Percentiles rank a stretch among this genome's conserved stretches.
Conservation (phyloP, 345 rosid species). For the Corchorus capsularis region DNA sequence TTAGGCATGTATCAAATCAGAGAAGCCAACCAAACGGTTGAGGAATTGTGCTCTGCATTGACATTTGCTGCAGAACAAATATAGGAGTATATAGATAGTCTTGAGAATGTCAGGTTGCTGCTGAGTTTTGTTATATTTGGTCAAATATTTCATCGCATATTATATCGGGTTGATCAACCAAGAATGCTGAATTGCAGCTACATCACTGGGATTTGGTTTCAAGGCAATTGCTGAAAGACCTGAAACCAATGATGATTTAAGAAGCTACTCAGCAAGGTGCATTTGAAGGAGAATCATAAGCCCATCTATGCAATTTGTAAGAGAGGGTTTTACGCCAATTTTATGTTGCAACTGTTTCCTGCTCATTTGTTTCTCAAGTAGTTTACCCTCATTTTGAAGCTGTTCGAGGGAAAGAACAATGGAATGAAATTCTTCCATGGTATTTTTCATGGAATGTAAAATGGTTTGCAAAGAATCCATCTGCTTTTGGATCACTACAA, state of each 20-base stretch:
- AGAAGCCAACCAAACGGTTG: slow-evolving; percentile 99
- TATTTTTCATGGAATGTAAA: slow-evolving; percentile 58
- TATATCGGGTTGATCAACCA: slow-evolving; percentile 86
- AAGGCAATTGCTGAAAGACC: too few relatives aligned
- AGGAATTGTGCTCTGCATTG: slow-evolving; percentile 42
- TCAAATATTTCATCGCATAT: slow-evolving; percentile 68
- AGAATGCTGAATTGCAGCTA: slow-evolving; percentile 60
- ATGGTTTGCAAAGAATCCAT: slow-evolving; percentile 61
- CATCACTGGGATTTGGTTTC: slow-evolving; percentile 38
- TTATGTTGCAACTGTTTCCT: slow-evolving; percentile 51
- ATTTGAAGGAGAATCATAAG: slow-evolving; percentile 64
- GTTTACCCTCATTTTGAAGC: slow-evolving; percentile 27
- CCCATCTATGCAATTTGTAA: slow-evolving; percentile 73
- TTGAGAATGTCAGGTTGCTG: background rate
- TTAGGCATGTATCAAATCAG: slow-evolving; percentile 98
- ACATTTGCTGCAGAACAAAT: slow-evolving; percentile 15
- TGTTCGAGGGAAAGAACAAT: slow-evolving; percentile 7
- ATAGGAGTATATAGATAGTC: background rate
- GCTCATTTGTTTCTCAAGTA: slow-evolving; percentile 45
- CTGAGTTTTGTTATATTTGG: background rate
- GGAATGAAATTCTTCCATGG: slow-evolving; percentile 57
- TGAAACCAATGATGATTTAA: too few relatives aligned
- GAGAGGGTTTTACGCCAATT: slow-evolving; percentile 73
- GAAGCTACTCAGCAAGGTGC: slow-evolving; percentile 65
- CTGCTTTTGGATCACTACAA: slow-evolving; percentile 63